Percentiles rank a stretch among this genome's conserved stretches.
phyloP scores from a whole-genome alignment of 176 grass and related monocot genomes.

The Eleusine coracana region DNA sequence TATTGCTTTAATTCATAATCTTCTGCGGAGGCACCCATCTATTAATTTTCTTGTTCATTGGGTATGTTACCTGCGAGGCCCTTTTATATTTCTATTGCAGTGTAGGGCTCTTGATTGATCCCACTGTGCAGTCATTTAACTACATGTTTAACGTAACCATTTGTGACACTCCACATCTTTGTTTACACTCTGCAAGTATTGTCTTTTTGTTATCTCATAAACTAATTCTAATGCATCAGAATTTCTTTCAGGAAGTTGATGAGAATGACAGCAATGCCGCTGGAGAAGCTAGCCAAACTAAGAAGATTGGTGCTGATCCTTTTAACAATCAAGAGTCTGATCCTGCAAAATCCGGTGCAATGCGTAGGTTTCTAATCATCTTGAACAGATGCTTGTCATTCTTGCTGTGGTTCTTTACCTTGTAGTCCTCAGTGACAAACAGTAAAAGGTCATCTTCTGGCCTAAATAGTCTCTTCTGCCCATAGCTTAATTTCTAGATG shows the following conservation, averaged over 20 bases:
- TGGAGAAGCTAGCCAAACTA: conserved; percentile 47
- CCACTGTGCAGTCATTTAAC: neutral
- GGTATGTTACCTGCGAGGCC: conserved; percentile 55
- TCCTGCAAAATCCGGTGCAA: conserved; percentile 81
- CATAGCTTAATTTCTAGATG: conserved; percentile 15
- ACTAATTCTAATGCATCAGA: conserved; percentile 29
- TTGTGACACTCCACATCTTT: neutral
- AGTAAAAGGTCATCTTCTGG: neutral
- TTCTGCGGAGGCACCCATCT: conserved; percentile 82
- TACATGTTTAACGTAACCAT: neutral
- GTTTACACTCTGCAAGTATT: neutral
- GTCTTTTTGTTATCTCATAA: conserved; percentile 4
- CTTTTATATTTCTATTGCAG: conserved; percentile 3
- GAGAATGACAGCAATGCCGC: conserved; percentile 46
- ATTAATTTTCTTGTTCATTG: conserved; percentile 95
- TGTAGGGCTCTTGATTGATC: conserved; percentile 7
- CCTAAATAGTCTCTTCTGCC: neutral
- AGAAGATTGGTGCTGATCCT: conserved; percentile 65
- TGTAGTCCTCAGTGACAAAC: conserved; percentile 12
- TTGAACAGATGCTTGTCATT: conserved; percentile 7
- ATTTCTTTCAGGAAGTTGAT: conserved; percentile 55
- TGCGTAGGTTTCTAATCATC: conserved; percentile 62
- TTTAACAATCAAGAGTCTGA: conserved; percentile 80
- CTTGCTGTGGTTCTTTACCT: neutral
- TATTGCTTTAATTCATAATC: conserved; percentile 96